Evolutionary conservation across 805 yeast species (phyloP).

Genomic region (Candida boidinii): DNA sequence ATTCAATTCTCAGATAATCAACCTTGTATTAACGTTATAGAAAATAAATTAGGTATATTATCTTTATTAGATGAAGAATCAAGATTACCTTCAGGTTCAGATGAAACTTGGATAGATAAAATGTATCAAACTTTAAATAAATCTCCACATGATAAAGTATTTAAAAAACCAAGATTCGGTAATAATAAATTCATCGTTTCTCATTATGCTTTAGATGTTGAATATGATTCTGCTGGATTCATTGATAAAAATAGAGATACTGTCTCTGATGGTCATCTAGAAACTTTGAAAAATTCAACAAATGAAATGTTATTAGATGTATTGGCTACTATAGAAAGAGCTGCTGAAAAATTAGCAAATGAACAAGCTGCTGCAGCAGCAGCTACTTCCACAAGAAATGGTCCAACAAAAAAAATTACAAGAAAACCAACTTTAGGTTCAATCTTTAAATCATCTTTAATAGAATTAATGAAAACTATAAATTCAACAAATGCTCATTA

Average conservation of each 20-base stretch:
- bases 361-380: conserved; percentile 25
- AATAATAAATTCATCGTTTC: conserved; percentile 82
- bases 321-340: conserved; percentile 54
- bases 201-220: conserved; percentile 92
- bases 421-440: conserved; percentile 93
- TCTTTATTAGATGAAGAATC: conserved; percentile 92
- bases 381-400: conserved; percentile 11
- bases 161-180: conserved; percentile 92
- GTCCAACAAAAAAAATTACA: conserved; percentile 30
- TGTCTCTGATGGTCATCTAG: conserved; percentile 91
- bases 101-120: conserved; percentile 86
- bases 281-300: conserved; percentile 62
- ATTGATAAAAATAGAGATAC: conserved; percentile 97
- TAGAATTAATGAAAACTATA: conserved; percentile 88
- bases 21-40: conserved; percentile 91
- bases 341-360: conserved; percentile 35
- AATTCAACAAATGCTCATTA: conserved; percentile 94
- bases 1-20: conserved; percentile 95
- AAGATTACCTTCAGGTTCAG: conserved; percentile 87
- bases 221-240: conserved; percentile 88
- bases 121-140: conserved; percentile 80
- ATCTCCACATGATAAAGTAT: conserved; percentile 64
- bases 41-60: conserved; percentile 78
- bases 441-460: conserved; percentile 84
- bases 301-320: conserved; percentile 61